A percentile compares a stretch with the other conserved stretches of the same genome.
Evolutionary conservation across 2,329 filamentous ascomycete species (phyloP).

Genomic region (Phaeophleospora eucalypticola): DNA sequence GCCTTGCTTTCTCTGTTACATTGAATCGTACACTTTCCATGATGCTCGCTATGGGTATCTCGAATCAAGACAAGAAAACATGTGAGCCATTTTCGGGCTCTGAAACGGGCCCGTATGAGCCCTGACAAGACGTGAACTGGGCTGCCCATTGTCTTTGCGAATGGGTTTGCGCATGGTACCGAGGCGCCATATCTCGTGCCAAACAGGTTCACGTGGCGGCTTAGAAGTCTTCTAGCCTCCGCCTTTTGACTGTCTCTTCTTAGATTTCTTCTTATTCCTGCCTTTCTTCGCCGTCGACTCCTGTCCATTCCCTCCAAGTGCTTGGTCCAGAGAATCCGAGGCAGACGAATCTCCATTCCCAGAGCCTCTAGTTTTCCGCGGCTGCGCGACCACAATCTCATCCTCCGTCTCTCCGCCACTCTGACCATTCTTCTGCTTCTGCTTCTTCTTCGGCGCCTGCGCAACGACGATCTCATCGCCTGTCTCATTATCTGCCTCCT

Average conservation of each 20-base stretch:
- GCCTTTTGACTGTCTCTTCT: not conserved
- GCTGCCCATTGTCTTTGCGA: too few species aligned
- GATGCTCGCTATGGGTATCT: too few species aligned
- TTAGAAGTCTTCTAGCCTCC: too few species aligned
- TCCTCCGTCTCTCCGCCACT: not conserved
- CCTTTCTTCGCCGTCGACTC: not conserved
- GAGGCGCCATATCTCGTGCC: too few species aligned
- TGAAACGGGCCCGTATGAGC: too few species aligned
- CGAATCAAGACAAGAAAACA: too few species aligned
- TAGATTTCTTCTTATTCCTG: not conserved
- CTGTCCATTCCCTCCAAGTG: too few species aligned
- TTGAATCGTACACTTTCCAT: too few species aligned
- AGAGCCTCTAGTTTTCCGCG: not conserved
- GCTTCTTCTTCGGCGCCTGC: not conserved
- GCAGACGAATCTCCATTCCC: not conserved
- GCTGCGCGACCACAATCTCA: not conserved
- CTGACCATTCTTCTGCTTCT: not conserved
- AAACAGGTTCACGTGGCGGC: too few species aligned
- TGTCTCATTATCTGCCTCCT: slow-evolving; percentile 7
- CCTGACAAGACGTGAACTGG: too few species aligned
- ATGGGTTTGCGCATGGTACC: too few species aligned
- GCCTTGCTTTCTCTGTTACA: not conserved
- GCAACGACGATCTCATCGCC: not conserved
- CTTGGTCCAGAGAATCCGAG: not conserved
- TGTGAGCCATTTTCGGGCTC: too few species aligned